Conservation (phyloP, 2,329 filamentous ascomycete species). For the Verticillium nubilum region DNA sequence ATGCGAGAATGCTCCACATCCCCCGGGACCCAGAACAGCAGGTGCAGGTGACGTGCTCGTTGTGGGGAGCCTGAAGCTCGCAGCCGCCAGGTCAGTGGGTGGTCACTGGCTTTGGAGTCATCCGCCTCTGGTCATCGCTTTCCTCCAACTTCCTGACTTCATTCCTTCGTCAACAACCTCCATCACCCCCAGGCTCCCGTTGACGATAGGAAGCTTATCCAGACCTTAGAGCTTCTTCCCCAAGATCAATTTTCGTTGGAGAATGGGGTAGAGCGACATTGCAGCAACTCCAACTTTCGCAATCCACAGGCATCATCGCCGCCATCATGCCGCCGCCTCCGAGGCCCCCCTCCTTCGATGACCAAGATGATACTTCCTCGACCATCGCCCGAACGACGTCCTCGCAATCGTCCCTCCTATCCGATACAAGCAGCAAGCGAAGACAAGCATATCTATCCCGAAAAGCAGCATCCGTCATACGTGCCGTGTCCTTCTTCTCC, state of each 20-base stretch:
- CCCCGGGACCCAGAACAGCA: neutral
- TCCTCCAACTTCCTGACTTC: neutral
- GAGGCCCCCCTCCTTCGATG: neutral
- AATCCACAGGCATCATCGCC: neutral
- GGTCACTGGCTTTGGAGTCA: neutral
- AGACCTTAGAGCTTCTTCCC: neutral
- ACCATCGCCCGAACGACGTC: constrained; percentile 12
- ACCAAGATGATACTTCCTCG: constrained; percentile 10
- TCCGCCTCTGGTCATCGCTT: neutral
- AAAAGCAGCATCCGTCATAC: constrained; percentile 22
- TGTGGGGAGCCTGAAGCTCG: neutral
- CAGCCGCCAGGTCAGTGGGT: neutral
- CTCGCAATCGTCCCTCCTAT: constrained; percentile 15
- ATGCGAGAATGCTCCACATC: neutral
- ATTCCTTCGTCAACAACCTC: neutral
- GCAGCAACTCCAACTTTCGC: neutral
- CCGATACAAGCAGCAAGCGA: constrained; percentile 6
- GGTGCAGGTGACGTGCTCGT: neutral
- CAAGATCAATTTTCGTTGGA: neutral
- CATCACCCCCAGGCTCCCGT: neutral
- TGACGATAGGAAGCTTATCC: neutral
- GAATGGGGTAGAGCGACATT: neutral
- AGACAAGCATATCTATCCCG: constrained; percentile 2
- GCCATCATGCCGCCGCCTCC: neutral
- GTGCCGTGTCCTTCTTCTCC: constrained; percentile 44